phyloP scores from a whole-genome alignment of 371 early-diverging fungal genomes.

The Rhizopus arrhizus region DNA sequence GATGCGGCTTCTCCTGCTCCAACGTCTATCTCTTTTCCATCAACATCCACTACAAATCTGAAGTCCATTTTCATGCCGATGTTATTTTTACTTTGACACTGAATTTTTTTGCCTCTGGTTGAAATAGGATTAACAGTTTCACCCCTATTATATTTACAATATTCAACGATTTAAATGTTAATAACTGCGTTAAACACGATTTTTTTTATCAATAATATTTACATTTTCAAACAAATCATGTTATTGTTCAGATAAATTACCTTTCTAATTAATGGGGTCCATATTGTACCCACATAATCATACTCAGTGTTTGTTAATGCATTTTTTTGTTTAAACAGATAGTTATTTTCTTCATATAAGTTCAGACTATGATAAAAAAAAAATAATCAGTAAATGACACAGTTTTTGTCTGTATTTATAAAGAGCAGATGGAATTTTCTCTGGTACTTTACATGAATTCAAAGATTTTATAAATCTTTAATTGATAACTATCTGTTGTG shows the following conservation, averaged over 20 bases:
- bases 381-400: slow-evolving; percentile 1
- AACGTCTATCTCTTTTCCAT: background rate
- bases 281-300: slow-evolving; percentile 5
- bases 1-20: background rate
- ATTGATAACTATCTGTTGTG: slow-evolving; percentile 5
- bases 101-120: slow-evolving; percentile 2
- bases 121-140: slow-evolving; percentile 4
- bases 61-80: background rate
- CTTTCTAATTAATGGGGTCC: slow-evolving; percentile 3
- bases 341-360: slow-evolving; percentile 5
- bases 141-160: slow-evolving; percentile 6
- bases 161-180: slow-evolving; percentile 5
- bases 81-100: no score
- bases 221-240: slow-evolving; percentile 5
- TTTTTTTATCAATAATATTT: slow-evolving; percentile 6
- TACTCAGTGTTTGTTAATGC: slow-evolving; percentile 2
- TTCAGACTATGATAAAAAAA: slow-evolving; percentile 5
- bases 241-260: slow-evolving; percentile 4
- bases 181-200: slow-evolving; percentile 5
- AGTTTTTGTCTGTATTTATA: slow-evolving; percentile 6
- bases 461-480: slow-evolving; percentile 1
- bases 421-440: slow-evolving; percentile 1
- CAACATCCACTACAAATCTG: background rate
- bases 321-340: slow-evolving; percentile 1
- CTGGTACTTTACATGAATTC: slow-evolving; percentile 5